These are phyloP conservation scores for Spraguea lophii DNA, from an alignment of 371 early-diverging fungal genomes.

Conservation along the genomic window DNA sequence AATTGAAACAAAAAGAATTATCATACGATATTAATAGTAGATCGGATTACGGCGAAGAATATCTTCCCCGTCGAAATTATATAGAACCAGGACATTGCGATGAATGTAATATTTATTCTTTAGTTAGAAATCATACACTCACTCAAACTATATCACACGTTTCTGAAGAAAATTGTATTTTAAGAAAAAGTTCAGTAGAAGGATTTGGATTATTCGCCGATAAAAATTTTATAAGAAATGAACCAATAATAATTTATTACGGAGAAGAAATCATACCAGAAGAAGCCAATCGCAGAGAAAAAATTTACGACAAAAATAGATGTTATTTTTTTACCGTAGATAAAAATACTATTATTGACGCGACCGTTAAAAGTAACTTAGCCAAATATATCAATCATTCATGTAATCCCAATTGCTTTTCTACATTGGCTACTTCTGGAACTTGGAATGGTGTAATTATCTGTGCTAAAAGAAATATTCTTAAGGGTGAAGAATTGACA, in stretches of 20 bases:
- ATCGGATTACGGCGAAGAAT: neutral
- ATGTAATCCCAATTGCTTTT: slow-evolving; percentile 85
- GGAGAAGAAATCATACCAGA: slow-evolving; percentile 14
- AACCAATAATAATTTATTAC: slow-evolving; percentile 11
- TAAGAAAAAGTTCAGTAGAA: neutral
- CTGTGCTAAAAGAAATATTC: slow-evolving; percentile 63
- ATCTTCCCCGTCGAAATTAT: neutral
- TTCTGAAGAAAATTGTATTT: neutral
- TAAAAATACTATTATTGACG: slow-evolving; percentile 78
- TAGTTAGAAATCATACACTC: neutral
- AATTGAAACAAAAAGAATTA: neutral
- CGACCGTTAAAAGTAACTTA: slow-evolving; percentile 81
- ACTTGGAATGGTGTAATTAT: slow-evolving; percentile 72
- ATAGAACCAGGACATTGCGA: neutral
- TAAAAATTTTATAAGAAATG: neutral
- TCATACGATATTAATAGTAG: neutral
- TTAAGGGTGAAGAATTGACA: slow-evolving; percentile 78
- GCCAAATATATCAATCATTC: slow-evolving; percentile 91
- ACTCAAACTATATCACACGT: neutral
- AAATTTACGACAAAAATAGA: slow-evolving; percentile 54
- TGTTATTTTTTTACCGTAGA: slow-evolving; percentile 82
- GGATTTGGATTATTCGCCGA: neutral
- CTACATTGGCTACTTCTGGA: slow-evolving; percentile 63
- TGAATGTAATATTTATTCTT: neutral
- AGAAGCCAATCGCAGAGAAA: slow-evolving; percentile 15